Evolutionary conservation across 208 protist species (phyloP).

Genomic region (Porcisia hertigi): DNA sequence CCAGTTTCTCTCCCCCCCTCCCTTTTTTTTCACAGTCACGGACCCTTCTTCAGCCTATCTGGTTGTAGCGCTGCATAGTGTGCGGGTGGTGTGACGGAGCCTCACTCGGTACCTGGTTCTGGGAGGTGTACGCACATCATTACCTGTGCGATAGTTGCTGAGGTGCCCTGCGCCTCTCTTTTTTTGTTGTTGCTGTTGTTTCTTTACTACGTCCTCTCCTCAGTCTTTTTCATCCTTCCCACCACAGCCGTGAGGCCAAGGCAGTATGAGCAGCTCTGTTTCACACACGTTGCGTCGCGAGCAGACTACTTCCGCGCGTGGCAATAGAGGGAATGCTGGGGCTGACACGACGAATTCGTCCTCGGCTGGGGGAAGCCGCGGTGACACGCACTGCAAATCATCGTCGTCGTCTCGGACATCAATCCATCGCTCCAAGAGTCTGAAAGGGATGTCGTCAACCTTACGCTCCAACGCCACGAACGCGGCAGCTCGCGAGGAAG

Average conservation of each 20-base stretch:
- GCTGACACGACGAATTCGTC: neutral
- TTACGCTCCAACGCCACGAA: slow-evolving; percentile 7
- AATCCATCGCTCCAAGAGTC: neutral
- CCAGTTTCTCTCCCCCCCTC: too few relatives aligned
- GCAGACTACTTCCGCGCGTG: neutral
- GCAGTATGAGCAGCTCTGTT: neutral
- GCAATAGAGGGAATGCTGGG: neutral
- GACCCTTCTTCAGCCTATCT: too few relatives aligned
- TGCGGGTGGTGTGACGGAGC: too few relatives aligned
- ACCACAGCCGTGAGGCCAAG: neutral
- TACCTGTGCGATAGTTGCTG: neutral
- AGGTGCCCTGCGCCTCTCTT: neutral
- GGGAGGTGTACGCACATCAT: too few relatives aligned
- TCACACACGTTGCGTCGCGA: too few relatives aligned
- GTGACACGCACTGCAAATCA: neutral
- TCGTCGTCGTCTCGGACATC: slow-evolving; percentile 8
- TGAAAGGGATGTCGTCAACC: neutral
- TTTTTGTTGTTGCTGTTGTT: neutral
- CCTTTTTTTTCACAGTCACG: too few relatives aligned
- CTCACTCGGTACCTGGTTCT: too few relatives aligned
- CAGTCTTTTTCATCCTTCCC: neutral
- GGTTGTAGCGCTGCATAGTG: too few relatives aligned
- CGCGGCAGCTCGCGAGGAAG: slow-evolving; percentile 42
- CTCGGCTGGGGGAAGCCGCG: neutral
- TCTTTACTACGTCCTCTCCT: neutral